Base-by-base conservation (phyloP, 441 rosid genomes). In the Biscutella laevigata region DNA sequence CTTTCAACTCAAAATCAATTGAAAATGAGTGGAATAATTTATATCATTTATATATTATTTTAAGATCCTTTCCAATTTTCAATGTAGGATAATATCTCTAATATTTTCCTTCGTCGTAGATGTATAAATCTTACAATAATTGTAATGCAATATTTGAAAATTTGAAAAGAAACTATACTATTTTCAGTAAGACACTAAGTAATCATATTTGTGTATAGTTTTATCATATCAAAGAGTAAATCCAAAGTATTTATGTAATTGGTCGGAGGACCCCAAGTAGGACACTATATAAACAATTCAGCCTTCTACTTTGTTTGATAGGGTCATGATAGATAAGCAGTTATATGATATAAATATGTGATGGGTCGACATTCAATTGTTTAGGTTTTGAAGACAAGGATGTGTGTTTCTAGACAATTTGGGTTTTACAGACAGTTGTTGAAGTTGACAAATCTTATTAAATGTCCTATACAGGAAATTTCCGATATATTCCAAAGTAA, bases 211-310 rank as follows among this genome's bases (percentile, higher is more conserved):
- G 39, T 30, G 10, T 57, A 51, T 11, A 30, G 25, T 50, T 43
- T 22, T 16, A 27, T 42, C 15, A 12, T 54, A 65, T 57, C 36
- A 42, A 43, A 35, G 11, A 11, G 43, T 51, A 36, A 24, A 12
- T 57, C 48, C 54, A 57, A 64, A 65, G 20, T 24, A 25, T 19
- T 57, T 37, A 66, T 45, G 44, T 47, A 44, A 16, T 45, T 59
- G 56, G 61, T 59, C 45, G 55, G 44, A 52, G 43, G 66, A 29
- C 50, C 66, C 60, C 55, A 38, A 22, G 61, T 57, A 66, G 70
- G 65, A 43, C 30, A 47, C 12, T 17, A 17, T 17, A 17, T 17
- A 17, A 17, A 17, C 13, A 43, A 35, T 5, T 10, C n/a, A 32
- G 22, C 7, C n/a, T 22, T 7, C 12, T 24, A 11, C 9, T 42